Evolutionary conservation across 116 monocot species (phyloP), one percentile per base, ranked within the genome.

Genomic region (Thalassia testudinum): DNA sequence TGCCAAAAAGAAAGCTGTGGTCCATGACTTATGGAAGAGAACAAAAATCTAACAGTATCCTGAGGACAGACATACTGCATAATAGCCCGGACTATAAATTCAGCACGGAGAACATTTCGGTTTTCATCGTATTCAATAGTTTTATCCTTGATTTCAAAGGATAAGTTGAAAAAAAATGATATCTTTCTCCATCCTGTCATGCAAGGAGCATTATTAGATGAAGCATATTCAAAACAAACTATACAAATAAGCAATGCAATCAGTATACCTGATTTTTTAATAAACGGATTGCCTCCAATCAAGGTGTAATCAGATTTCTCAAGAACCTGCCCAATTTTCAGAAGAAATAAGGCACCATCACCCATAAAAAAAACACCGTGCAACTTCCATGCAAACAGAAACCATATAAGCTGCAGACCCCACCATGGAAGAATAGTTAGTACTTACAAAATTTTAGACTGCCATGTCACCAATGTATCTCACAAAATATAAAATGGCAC

Each of bases 91-190:
- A 79, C 82, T 37, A 89, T 64, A 75, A 97, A 97, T 66, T 97
- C 89, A 58, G 97, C 85, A 52, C 89, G 85, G 47, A 65, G 66
- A 52, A 97, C 89, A 75, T 97, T 89, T 26, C 72, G 71, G 21
- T 75, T 85, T 30, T 89, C 89, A 77, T 97, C 89, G 58, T 72
- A 97, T 66, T 97, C 82, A 68, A 89, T 85, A 24, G 73, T 45
- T 25, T 79, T 88, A 59, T 97, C 89, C 63, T 59, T 97, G 24
- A 97, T 97, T 77, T 97, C 97, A 62, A 72, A 97, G 25, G 97
- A 97, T 23, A 97, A 54, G 62, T 85, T 85, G 72, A 97, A 97
- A 71, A 76, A 97, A 66, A 81, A 89, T 38, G 89, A 78, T 51
- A 89, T 85, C 54, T 97, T 97, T 58, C 89, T 85, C 97, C 89